Base-by-base conservation (phyloP, 225 moss, liverwort and hornwort genomes). In the Polytrichum formosum region DNA sequence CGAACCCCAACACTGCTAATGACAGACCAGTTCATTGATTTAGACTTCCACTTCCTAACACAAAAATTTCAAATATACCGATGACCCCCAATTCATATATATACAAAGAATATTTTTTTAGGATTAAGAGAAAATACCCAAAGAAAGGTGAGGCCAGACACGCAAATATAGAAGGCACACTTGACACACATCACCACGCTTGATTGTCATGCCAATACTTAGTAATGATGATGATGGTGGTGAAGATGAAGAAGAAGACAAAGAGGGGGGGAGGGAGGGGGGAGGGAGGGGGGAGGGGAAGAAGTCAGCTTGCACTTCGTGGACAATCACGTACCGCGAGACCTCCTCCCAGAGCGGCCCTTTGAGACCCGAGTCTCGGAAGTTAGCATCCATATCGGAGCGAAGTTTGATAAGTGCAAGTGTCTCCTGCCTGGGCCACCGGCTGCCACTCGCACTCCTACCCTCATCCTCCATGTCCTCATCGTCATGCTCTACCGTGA, bases 301-400 rank as follows among this genome's bases (percentile, higher is more conserved):
- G 63, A 63, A 6, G 26, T 22, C 26, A 63, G 54, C 74, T 79
- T 66, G 81, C 76, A 59, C 79, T 63, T 5, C 28, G 28, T 65
- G 70, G 56, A 58, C 55, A 28, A 75, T 77, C 75, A 82, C 90
- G 90, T 91, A 98, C 97, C 94, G 90, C 68, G 97, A 98, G 59
- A 98, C 94, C 84, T 98, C 97, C 79, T 94, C 97, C 97, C 97
- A 98, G 7, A 98, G 92, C 1, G 94, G 97, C 30, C 97, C 97
- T 80, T 98, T 98, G 65, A 94, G 91, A 78, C 94, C 97, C 65
- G 97, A 98, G 92, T 98, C 97, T 31, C 97, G 94, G 61, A 98
- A 98, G 89, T 85, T 98, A 67, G 94, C 76, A 87, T 98, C 97
- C 97, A 98, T 98, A 81, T 98, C 97, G 18, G 97, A 94, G 61